Percentiles rank a stretch among this genome's conserved stretches.
These are phyloP conservation scores for Kockiozyma suomiensis DNA, from an alignment of 805 yeast genomes.

Conservation along the genomic window DNA sequence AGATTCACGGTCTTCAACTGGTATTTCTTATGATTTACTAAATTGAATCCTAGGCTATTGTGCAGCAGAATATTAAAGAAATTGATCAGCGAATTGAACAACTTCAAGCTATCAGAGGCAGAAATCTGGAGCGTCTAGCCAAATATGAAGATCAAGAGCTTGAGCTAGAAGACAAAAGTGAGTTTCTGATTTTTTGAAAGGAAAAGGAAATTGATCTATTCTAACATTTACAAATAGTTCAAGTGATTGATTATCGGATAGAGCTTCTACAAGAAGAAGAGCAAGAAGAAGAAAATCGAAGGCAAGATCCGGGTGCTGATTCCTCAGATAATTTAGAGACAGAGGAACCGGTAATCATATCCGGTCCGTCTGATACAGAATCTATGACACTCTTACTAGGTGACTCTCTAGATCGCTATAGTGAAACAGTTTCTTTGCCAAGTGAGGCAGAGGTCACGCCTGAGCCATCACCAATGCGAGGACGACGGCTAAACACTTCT, in stretches of 20 bases:
- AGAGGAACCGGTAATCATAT: background rate
- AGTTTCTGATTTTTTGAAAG: background rate
- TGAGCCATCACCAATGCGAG: background rate
- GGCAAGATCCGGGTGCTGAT: background rate
- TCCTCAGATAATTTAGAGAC: background rate
- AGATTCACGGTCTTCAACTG: background rate
- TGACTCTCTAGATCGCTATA: slow-evolving; percentile 20
- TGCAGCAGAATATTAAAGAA: slow-evolving; percentile 25
- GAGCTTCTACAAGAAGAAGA: slow-evolving; percentile 33
- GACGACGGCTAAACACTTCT: background rate
- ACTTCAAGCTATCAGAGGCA: slow-evolving; percentile 13
- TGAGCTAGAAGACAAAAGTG: slow-evolving; percentile 28
- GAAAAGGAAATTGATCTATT: too few species aligned
- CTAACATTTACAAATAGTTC: slow-evolving; percentile 21
- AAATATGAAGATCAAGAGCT: slow-evolving; percentile 31
- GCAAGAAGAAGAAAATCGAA: slow-evolving; percentile 1
- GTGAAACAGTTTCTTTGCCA: slow-evolving; percentile 7
- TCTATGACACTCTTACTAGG: slow-evolving; percentile 21
- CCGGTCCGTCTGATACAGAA: slow-evolving; percentile 21
- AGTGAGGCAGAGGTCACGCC: slow-evolving; percentile 10
- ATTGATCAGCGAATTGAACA: slow-evolving; percentile 27
- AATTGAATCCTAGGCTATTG: slow-evolving; percentile 21
- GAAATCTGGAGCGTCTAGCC: slow-evolving; percentile 18
- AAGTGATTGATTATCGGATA: slow-evolving; percentile 32
- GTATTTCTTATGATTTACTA: background rate